phyloP scores from a whole-genome alignment of 345 rosid species.

The Brassica rapa region DNA sequence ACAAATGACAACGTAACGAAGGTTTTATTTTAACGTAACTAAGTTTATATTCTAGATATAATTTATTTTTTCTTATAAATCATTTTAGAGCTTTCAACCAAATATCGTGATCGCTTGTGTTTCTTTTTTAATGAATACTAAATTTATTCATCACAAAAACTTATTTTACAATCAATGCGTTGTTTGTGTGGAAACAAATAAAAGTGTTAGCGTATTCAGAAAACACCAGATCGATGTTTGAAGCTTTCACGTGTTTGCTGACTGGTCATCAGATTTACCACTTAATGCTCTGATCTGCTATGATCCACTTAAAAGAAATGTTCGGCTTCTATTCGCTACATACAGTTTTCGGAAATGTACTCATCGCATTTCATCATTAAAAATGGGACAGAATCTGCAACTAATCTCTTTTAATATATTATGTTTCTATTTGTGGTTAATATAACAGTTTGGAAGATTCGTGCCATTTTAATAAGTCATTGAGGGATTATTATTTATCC shows the following conservation, averaged over 20 bases:
- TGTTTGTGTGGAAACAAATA: too few species aligned
- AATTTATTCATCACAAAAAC: too few species aligned
- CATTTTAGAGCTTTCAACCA: not conserved
- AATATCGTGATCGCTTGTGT: too few species aligned
- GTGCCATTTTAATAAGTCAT: not conserved
- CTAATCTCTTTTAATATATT: slow-evolving; percentile 14
- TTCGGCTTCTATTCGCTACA: slow-evolving; percentile 4
- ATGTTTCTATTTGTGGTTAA: not conserved
- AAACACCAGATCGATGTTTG: not conserved
- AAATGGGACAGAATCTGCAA: not conserved
- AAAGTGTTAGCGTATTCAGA: not conserved
- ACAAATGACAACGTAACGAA: not conserved
- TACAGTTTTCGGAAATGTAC: not conserved
- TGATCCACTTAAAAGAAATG: not conserved
- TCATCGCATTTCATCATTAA: not conserved
- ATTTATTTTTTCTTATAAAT: not conserved
- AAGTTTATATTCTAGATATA: too few species aligned
- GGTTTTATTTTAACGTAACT: too few species aligned
- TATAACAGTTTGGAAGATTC: slow-evolving; percentile 8
- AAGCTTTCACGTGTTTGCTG: slow-evolving; percentile 7
- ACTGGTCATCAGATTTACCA: not conserved
- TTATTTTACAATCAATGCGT: too few species aligned
- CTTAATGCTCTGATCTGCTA: not conserved
- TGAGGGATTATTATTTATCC: not conserved
- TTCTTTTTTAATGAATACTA: too few species aligned